A percentile compares a stretch with the other conserved stretches of the same genome.
These are phyloP conservation scores for Coemansia biformis DNA, from an alignment of 192 early-diverging fungal genomes.

Conservation along the genomic window DNA sequence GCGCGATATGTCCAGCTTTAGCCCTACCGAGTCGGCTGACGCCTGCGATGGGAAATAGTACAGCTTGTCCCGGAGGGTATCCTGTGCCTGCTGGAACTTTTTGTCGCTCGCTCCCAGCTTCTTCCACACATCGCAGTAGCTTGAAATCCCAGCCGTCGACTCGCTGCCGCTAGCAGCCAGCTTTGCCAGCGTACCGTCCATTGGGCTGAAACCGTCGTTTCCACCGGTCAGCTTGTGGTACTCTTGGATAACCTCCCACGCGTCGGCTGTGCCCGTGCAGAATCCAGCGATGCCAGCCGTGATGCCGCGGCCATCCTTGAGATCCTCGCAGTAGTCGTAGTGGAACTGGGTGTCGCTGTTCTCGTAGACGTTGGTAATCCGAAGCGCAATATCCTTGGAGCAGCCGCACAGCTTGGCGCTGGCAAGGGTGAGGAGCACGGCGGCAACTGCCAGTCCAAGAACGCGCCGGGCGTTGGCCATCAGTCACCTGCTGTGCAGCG, in stretches of 20 bases:
- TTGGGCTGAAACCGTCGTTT: constrained; percentile 34
- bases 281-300: constrained; percentile 40
- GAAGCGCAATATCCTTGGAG: constrained; percentile 24
- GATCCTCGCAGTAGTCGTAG: constrained; percentile 39
- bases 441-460: too few relatives aligned
- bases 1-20: constrained; percentile 26
- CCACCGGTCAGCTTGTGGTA: constrained; percentile 39
- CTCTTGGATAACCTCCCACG: constrained; percentile 40
- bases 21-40: constrained; percentile 22
- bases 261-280: constrained; percentile 50
- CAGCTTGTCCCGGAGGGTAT: constrained; percentile 25
- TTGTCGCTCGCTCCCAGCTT: constrained; percentile 32
- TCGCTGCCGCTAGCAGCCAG: constrained; percentile 6
- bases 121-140: constrained; percentile 49
- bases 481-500: too few relatives aligned
- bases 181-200: constrained; percentile 19
- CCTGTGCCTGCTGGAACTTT: constrained; percentile 44
- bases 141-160: constrained; percentile 32
- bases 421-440: not conserved
- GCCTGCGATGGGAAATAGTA: constrained; percentile 42
- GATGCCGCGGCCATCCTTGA: constrained; percentile 26
- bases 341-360: constrained; percentile 30
- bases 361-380: constrained; percentile 31
- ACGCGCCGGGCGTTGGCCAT: too few relatives aligned
- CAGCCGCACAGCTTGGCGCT: constrained; percentile 17